Percentiles rank a stretch among this genome's conserved stretches.
Evolutionary conservation across 306 rosid genomes (phyloP).

Genomic region (Casuarina cunninghamiana): DNA sequence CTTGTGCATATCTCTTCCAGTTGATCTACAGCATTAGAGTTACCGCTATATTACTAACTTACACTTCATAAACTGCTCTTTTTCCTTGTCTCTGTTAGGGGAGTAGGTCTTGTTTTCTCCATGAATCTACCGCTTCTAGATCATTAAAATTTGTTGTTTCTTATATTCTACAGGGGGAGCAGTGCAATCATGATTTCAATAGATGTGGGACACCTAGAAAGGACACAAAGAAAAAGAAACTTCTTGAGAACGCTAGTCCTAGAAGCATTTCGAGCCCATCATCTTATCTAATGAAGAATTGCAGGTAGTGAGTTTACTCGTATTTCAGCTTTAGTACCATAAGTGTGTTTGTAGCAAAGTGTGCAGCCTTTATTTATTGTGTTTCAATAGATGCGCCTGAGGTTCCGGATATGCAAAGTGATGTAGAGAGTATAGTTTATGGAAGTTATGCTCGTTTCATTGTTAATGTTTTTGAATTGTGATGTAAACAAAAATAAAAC

Average conservation of each 20-base stretch:
- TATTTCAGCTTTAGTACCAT: background rate
- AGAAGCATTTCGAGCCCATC: conserved; percentile 63
- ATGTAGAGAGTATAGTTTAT: background rate
- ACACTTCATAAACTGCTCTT: background rate
- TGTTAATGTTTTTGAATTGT: background rate
- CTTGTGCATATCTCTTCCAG: too few relatives aligned
- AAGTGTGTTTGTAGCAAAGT: background rate
- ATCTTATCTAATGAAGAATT: conserved; percentile 69
- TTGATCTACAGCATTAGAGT: too few relatives aligned
- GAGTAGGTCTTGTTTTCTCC: background rate
- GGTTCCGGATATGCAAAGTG: background rate
- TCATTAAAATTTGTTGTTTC: background rate
- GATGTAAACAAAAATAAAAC: background rate
- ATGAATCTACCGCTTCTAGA: background rate
- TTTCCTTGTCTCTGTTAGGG: background rate
- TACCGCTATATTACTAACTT: too few relatives aligned
- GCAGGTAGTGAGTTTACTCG: conserved; percentile 44
- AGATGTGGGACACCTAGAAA: conserved; percentile 83
- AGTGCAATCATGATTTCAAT: conserved; percentile 82
- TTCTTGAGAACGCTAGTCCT: conserved; percentile 30
- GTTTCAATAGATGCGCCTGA: background rate
- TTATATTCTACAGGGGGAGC: conserved; percentile 52
- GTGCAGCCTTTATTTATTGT: background rate
- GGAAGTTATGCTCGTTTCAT: background rate
- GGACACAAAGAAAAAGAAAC: conserved; percentile 48